Evolutionary conservation across 2,329 filamentous ascomycete genomes (phyloP).

Genomic region (Salinomyces thailandicus): DNA sequence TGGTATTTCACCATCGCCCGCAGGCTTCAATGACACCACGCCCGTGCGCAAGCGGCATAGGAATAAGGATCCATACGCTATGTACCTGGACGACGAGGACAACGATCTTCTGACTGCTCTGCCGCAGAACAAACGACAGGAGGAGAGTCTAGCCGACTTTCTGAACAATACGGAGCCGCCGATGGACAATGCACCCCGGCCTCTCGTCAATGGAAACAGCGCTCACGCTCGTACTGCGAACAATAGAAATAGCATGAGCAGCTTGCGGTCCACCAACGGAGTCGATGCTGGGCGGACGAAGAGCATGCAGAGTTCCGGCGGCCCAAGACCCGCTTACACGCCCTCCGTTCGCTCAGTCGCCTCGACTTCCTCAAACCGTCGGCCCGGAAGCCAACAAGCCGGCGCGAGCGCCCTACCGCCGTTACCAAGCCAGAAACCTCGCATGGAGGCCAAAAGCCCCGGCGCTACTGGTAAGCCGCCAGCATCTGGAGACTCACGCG

Average conservation of each 20-base stretch:
- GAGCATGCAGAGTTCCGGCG: constrained; percentile 2
- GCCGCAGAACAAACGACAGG: constrained; percentile 31
- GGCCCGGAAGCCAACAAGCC: neutral
- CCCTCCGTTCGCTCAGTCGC: neutral
- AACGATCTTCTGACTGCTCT: constrained; percentile 44
- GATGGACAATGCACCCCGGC: constrained; percentile 6
- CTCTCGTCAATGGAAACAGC: constrained; percentile 2
- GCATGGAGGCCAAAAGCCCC: constrained; percentile 4
- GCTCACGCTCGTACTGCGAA: constrained; percentile 2
- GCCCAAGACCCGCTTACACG: constrained; percentile 2
- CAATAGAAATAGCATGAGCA: constrained; percentile 3
- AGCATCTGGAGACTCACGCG: neutral
- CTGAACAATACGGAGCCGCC: constrained; percentile 60
- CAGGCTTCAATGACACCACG: neutral
- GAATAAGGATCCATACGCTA: constrained; percentile 84
- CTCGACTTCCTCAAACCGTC: neutral
- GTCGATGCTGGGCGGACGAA: neutral
- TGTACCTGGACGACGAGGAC: constrained; percentile 52
- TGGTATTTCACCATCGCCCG: neutral
- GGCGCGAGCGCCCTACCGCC: neutral
- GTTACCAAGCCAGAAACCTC: neutral
- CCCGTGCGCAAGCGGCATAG: constrained; percentile 57
- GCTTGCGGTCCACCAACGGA: neutral
- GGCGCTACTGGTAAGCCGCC: neutral
- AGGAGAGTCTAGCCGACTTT: constrained; percentile 66